Evolutionary conservation across 768 basidiomycete species (phyloP).

Genomic region (Dioszegia crocea): DNA sequence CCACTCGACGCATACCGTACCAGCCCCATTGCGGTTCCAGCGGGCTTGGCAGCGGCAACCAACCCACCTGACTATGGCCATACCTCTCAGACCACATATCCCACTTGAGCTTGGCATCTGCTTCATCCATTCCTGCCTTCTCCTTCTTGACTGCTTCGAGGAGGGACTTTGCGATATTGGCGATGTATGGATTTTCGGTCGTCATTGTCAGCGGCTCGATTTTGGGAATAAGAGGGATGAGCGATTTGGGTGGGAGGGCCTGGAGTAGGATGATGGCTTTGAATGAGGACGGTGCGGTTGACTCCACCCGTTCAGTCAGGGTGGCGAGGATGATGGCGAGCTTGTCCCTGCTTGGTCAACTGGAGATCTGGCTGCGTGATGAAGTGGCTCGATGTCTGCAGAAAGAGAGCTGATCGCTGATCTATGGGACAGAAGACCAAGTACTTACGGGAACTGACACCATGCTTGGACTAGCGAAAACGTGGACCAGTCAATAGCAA

Average conservation of each 20-base stretch:
- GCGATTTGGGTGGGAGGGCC: not conserved
- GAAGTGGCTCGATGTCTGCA: too few relatives aligned
- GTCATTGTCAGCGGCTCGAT: not conserved
- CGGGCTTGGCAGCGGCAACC: not conserved
- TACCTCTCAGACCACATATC: not conserved
- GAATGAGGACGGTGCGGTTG: not conserved
- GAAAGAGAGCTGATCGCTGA: too few relatives aligned
- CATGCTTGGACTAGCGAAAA: not conserved
- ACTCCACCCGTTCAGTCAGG: not conserved
- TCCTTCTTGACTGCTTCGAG: not conserved
- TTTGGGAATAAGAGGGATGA: not conserved
- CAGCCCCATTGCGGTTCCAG: not conserved
- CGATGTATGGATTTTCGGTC: not conserved
- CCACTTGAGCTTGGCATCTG: conserved; percentile 1
- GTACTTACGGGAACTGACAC: conserved; percentile 2
- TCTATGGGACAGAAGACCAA: not conserved
- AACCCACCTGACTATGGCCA: not conserved
- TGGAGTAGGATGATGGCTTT: conserved; percentile 6
- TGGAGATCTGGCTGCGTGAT: too few relatives aligned
- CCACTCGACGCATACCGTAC: conserved; percentile 7
- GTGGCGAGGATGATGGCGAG: not conserved
- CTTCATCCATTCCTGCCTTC: not conserved
- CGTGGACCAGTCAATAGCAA: conserved; percentile 6
- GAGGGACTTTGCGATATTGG: not conserved
- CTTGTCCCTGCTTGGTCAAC: not conserved